A percentile compares a stretch with the other conserved stretches of the same genome.
These are phyloP conservation scores for Aspergillus proliferans DNA, from an alignment of 2,329 filamentous ascomycete genomes.

Conservation along the genomic window DNA sequence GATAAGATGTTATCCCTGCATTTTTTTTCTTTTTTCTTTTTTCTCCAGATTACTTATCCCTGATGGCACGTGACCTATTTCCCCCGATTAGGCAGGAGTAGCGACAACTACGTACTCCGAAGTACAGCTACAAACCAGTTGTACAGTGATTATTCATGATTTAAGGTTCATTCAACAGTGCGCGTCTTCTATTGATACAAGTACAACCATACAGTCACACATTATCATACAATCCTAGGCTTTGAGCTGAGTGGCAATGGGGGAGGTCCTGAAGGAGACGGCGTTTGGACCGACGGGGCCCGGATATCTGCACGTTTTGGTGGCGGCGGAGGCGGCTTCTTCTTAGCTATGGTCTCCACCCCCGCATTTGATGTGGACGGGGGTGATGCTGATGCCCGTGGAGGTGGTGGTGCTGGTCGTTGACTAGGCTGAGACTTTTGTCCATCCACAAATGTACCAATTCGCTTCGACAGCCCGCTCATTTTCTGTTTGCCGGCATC, in stretches of 20 bases:
- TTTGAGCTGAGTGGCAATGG: slow-evolving; percentile 55
- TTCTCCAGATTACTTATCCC: too few relatives aligned
- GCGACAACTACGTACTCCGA: too few relatives aligned
- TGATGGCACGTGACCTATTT: too few relatives aligned
- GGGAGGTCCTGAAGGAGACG: slow-evolving; percentile 38
- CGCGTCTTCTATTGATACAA: too few relatives aligned
- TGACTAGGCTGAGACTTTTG: slow-evolving; percentile 25
- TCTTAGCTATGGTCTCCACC: slow-evolving; percentile 27
- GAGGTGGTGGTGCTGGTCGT: slow-evolving; percentile 15
- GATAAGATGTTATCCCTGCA: too few relatives aligned
- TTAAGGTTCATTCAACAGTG: too few relatives aligned
- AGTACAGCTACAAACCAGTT: too few relatives aligned
- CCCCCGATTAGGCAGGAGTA: too few relatives aligned
- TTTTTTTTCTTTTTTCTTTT: too few relatives aligned
- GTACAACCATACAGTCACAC: slow-evolving; percentile 9
- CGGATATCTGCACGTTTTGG: slow-evolving; percentile 50
- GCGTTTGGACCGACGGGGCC: slow-evolving; percentile 26
- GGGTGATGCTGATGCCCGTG: slow-evolving; percentile 7
- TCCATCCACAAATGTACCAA: slow-evolving; percentile 44
- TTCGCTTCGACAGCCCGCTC: slow-evolving; percentile 34
- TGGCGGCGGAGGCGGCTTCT: slow-evolving; percentile 54
- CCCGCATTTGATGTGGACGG: slow-evolving; percentile 18
- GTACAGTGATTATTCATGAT: too few relatives aligned
- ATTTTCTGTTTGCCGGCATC: slow-evolving; percentile 50
- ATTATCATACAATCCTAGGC: slow-evolving; percentile 38